Evolutionary conservation across 140 eudicot genomes (phyloP).

Genomic region (Anethum foeniculum): DNA sequence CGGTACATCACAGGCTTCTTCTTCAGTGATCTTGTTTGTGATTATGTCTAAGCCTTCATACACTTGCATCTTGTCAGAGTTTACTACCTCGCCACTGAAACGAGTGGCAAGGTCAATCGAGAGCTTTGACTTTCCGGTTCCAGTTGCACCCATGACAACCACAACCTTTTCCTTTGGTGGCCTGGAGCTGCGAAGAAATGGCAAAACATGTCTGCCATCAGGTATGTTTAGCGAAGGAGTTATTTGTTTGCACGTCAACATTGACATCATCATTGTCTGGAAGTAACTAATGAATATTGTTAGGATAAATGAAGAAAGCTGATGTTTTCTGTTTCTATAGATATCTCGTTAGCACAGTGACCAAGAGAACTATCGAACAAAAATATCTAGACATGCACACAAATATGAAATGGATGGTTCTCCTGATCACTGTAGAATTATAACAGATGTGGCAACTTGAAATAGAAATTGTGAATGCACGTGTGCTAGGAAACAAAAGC

Average conservation of each 20-base stretch:
- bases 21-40: constrained; percentile 28
- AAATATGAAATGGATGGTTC: not conserved
- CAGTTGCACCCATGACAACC: constrained; percentile 69
- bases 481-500: constrained; percentile 2
- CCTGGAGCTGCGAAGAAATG: constrained; percentile 28
- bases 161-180: constrained; percentile 63
- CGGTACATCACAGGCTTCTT: constrained; percentile 21
- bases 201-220: constrained; percentile 24
- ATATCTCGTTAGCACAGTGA: constrained; percentile 2
- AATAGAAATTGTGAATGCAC: not conserved
- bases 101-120: constrained; percentile 25
- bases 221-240: constrained; percentile 39
- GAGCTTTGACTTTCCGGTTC: constrained; percentile 29
- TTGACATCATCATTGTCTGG: constrained; percentile 33
- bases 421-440: not conserved
- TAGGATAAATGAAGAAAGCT: not conserved
- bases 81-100: constrained; percentile 57
- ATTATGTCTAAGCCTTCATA: constrained; percentile 29
- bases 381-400: constrained; percentile 4
- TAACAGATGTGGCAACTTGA: constrained; percentile 7
- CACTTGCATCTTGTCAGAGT: constrained; percentile 38
- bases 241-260: constrained; percentile 36
- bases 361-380: not conserved
- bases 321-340: constrained; percentile 5
- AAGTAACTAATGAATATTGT: not conserved